These are phyloP conservation scores for Backusella australiensis DNA, from an alignment of 192 early-diverging fungal species.

Conservation along the genomic window DNA sequence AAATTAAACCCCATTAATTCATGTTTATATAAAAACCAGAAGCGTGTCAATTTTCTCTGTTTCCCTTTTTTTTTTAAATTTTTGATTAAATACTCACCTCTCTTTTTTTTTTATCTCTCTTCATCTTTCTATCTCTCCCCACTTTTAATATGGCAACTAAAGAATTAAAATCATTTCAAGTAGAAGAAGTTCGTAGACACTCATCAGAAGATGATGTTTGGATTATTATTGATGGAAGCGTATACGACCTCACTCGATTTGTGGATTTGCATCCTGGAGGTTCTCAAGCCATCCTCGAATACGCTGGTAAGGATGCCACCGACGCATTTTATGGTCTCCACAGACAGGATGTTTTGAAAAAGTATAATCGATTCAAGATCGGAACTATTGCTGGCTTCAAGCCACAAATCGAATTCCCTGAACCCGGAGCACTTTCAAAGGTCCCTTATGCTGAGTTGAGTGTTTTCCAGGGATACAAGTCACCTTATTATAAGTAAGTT, in stretches of 20 bases:
- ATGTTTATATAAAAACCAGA: neutral
- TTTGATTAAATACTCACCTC: neutral
- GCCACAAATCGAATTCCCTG: constrained; percentile 30
- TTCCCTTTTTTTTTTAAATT: neutral
- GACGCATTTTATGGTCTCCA: constrained; percentile 37
- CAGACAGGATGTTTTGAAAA: constrained; percentile 55
- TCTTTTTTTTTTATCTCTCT: neutral
- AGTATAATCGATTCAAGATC: constrained; percentile 64
- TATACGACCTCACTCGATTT: constrained; percentile 59
- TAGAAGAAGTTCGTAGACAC: constrained; percentile 33
- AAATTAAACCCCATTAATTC: neutral
- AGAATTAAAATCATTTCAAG: constrained; percentile 16
- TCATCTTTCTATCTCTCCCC: neutral
- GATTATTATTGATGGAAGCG: constrained; percentile 59
- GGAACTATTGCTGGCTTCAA: constrained; percentile 56
- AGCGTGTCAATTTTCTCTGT: neutral
- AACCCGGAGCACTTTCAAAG: constrained; percentile 60
- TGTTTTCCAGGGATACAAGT: constrained; percentile 45
- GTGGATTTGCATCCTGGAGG: constrained; percentile 58
- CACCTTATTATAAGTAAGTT: constrained; percentile 36
- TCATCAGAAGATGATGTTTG: constrained; percentile 37
- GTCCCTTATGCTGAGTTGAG: constrained; percentile 78
- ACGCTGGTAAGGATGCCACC: constrained; percentile 79
- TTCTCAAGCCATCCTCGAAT: constrained; percentile 59
- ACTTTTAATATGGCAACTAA: constrained; percentile 6